Evolutionary conservation across 345 rosid species (phyloP).

Genomic region (Eucalyptus erythrocorys): DNA sequence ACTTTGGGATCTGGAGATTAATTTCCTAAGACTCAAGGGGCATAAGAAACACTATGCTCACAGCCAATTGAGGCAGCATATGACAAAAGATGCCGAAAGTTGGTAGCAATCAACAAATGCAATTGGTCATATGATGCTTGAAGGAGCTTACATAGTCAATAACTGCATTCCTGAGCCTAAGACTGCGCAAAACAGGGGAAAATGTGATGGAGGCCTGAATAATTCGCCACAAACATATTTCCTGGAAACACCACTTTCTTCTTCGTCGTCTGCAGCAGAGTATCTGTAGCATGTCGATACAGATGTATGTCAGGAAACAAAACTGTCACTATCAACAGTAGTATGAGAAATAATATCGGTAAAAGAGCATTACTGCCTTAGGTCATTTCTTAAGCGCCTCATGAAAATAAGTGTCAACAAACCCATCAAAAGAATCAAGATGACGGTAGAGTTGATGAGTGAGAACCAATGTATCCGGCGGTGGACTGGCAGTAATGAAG

Average conservation of each 20-base stretch:
- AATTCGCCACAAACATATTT: conserved; percentile 70
- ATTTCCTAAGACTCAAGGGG: too few species aligned
- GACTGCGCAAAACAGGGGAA: conserved; percentile 61
- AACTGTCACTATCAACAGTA: neutral
- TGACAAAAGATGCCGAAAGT: neutral
- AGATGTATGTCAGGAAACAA: neutral
- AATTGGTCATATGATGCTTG: neutral
- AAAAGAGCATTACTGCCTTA: conserved; percentile 34
- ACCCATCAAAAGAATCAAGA: conserved; percentile 42
- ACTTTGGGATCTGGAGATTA: too few species aligned
- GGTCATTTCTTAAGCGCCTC: conserved; percentile 61
- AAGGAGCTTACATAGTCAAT: conserved; percentile 52
- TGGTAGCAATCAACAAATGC: neutral
- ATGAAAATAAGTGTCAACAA: conserved; percentile 40
- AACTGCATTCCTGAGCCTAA: conserved; percentile 76
- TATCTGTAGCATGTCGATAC: conserved; percentile 5
- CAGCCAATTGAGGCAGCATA: neutral
- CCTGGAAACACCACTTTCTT: conserved; percentile 70
- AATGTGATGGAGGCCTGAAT: conserved; percentile 48
- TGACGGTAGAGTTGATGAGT: conserved; percentile 38
- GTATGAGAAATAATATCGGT: neutral
- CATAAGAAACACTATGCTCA: neutral
- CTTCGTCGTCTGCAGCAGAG: conserved; percentile 64
- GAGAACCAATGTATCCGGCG: conserved; percentile 66
- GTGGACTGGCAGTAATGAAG: conserved; percentile 38